phyloP scores from a whole-genome alignment of 2,329 filamentous ascomycete genomes.

The Cladosporium sp. region DNA sequence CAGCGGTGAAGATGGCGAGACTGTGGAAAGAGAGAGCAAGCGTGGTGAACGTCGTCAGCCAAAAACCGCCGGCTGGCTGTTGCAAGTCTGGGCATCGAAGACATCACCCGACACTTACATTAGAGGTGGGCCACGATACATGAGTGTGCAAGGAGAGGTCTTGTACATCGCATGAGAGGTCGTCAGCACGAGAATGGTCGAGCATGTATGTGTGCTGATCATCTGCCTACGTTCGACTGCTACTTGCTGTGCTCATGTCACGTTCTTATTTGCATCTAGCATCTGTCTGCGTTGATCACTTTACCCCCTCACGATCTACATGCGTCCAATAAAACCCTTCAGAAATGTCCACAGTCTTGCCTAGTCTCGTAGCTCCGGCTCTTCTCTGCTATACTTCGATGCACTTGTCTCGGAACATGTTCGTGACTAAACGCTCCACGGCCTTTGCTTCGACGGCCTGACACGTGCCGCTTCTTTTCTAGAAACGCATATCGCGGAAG shows the following conservation, averaged over 20 bases:
- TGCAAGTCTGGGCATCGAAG: background rate
- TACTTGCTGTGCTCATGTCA: background rate
- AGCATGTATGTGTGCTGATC: background rate
- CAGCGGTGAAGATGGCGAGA: background rate
- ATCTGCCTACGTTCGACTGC: background rate
- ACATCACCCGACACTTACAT: background rate
- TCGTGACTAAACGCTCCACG: background rate
- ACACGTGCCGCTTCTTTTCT: background rate
- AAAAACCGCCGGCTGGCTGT: background rate
- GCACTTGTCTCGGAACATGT: background rate
- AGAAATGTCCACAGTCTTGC: background rate
- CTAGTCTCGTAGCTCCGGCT: background rate
- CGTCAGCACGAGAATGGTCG: background rate
- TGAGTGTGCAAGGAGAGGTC: background rate
- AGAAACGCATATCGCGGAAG: background rate
- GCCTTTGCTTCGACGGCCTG: background rate
- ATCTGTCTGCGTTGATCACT: conserved; percentile 1
- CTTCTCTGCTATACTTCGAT: background rate
- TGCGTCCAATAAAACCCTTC: background rate
- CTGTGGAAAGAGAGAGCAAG: background rate
- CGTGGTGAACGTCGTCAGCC: background rate
- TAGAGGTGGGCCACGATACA: background rate
- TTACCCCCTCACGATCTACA: conserved; percentile 1
- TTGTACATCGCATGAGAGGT: background rate
- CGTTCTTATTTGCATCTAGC: background rate